Percentiles rank a stretch among this genome's conserved stretches.
phyloP scores from a whole-genome alignment of 768 basidiomycete genomes.

The Termitomyces titanicus region DNA sequence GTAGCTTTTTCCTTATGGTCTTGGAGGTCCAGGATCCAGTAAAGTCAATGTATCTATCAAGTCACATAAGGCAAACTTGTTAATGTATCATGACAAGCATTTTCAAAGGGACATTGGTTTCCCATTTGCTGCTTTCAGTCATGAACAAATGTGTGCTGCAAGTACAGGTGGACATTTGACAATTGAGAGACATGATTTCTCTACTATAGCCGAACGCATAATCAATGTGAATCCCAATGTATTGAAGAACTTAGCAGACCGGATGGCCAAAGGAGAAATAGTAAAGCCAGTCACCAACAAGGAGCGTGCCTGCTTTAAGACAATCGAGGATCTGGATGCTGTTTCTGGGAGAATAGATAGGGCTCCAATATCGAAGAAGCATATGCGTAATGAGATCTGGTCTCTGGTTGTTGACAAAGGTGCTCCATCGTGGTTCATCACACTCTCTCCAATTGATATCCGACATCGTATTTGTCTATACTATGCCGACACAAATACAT shows the following conservation, averaged over 20 bases:
- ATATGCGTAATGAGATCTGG: background rate
- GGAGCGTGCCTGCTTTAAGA: slow-evolving; percentile 26
- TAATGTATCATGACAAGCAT: slow-evolving; percentile 36
- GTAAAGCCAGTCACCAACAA: slow-evolving; percentile 20
- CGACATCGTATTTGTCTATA: background rate
- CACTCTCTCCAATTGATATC: background rate
- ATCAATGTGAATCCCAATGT: slow-evolving; percentile 15
- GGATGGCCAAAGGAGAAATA: slow-evolving; percentile 11
- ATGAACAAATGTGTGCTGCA: slow-evolving; percentile 31
- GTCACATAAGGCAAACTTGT: slow-evolving; percentile 19
- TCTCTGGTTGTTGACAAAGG: background rate
- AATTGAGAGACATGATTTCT: slow-evolving; percentile 22
- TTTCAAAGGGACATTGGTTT: slow-evolving; percentile 36
- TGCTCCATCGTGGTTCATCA: background rate
- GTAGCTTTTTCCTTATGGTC: slow-evolving; percentile 38
- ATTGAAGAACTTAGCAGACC: background rate
- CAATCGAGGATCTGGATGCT: slow-evolving; percentile 5
- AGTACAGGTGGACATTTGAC: slow-evolving; percentile 24
- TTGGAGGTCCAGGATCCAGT: slow-evolving; percentile 17
- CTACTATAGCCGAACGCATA: slow-evolving; percentile 22
- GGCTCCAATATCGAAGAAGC: too few species aligned
- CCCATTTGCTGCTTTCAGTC: slow-evolving; percentile 36
- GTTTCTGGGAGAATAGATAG: too few species aligned
- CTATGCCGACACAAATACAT: background rate
- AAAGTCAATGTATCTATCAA: slow-evolving; percentile 9